Conservation (phyloP, 352 stramenopile genomes). For the Pythium insidiosum region DNA sequence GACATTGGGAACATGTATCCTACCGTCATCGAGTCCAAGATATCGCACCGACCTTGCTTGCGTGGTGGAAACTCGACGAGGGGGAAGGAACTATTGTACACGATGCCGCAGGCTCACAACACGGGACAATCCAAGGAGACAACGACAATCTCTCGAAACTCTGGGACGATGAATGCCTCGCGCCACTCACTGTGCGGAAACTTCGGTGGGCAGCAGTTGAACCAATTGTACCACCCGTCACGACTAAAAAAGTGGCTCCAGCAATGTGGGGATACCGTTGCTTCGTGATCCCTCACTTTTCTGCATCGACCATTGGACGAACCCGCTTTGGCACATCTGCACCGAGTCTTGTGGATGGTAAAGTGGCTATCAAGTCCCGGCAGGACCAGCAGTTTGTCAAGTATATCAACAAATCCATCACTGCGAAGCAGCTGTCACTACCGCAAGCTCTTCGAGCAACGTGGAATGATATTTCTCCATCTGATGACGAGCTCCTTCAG, state of each 20-base stretch:
- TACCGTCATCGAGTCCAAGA: constrained; percentile 63
- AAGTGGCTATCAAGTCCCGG: constrained; percentile 6
- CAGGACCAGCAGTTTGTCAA: constrained; percentile 65
- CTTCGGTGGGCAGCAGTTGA: too few species aligned
- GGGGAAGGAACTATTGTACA: constrained; percentile 23
- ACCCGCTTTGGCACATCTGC: constrained; percentile 28
- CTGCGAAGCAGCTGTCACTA: constrained; percentile 33
- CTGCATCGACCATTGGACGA: constrained; percentile 34
- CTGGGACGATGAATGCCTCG: constrained; percentile 13
- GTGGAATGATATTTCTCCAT: constrained; percentile 58
- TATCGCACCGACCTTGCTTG: constrained; percentile 31
- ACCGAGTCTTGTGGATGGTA: constrained; percentile 3
- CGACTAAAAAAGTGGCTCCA: too few species aligned
- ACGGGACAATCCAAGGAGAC: too few species aligned
- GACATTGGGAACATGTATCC: constrained; percentile 37
- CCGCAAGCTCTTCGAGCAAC: constrained; percentile 38
- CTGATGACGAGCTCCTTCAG: constrained; percentile 46
- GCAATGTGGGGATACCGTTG: constrained; percentile 81
- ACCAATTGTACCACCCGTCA: too few species aligned
- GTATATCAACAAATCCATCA: constrained; percentile 61
- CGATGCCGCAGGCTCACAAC: constrained; percentile 34
- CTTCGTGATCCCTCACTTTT: constrained; percentile 67
- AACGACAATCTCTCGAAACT: background rate
- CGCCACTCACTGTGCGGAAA: background rate
- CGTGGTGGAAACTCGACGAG: constrained; percentile 61